These are phyloP conservation scores for Fusarium temperatum DNA, from an alignment of 2,329 filamentous ascomycete species.

Conservation along the genomic window DNA sequence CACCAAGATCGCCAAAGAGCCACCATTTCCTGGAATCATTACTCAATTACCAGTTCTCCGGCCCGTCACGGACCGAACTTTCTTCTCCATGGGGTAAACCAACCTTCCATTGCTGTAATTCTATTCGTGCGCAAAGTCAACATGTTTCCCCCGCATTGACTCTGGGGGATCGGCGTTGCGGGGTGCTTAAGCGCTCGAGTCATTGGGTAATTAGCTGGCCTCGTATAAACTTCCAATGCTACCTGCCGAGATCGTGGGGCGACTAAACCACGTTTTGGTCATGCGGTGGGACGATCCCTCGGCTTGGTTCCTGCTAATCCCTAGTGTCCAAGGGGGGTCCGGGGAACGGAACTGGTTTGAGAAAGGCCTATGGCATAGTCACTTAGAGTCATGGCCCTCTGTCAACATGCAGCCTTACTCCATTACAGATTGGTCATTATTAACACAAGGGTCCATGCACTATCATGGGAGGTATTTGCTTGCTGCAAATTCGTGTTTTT, in stretches of 20 bases:
- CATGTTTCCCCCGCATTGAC: slow-evolving; percentile 3
- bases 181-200: slow-evolving; percentile 27
- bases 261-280: not conserved
- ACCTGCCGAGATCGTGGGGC: not conserved
- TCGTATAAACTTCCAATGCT: not conserved
- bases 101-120: not conserved
- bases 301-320: not conserved
- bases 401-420: too few relatives aligned
- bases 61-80: slow-evolving; percentile 3
- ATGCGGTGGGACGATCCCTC: not conserved
- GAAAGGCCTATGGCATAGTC: not conserved
- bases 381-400: too few relatives aligned
- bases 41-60: not conserved
- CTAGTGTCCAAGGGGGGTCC: not conserved
- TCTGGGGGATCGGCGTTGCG: slow-evolving; percentile 19
- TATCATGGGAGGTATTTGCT: fast-evolving
- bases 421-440: fast-evolving
- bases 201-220: not conserved
- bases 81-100: not conserved
- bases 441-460: fast-evolving
- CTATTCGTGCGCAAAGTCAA: slow-evolving; percentile 19
- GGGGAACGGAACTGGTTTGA: not conserved
- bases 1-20: too few relatives aligned
- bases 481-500: not conserved
- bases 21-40: not conserved